These are phyloP conservation scores for Talaromyces rugulosus DNA, from an alignment of 2,329 filamentous ascomycete species.

Conservation along the genomic window DNA sequence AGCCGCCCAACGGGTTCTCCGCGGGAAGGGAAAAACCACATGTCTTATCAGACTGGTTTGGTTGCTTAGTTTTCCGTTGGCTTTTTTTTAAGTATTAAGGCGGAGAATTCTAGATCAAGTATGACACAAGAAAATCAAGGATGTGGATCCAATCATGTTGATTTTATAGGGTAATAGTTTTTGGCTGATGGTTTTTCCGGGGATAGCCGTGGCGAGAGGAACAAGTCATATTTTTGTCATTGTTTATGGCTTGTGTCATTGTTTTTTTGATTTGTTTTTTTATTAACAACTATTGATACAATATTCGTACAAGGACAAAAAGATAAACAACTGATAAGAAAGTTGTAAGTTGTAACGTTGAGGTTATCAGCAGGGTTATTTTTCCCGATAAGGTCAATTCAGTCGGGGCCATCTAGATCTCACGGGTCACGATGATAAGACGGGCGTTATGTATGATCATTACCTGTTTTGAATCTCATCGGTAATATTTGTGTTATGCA, in stretches of 20 bases:
- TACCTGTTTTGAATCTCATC: not conserved
- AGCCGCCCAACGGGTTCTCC: not conserved
- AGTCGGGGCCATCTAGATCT: not conserved
- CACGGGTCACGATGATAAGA: not conserved
- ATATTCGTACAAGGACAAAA: not conserved
- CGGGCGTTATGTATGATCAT: not conserved
- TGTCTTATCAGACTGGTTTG: not conserved
- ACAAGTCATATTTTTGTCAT: not conserved
- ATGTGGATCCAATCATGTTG: constrained; percentile 2
- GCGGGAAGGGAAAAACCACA: not conserved
- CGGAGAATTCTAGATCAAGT: not conserved
- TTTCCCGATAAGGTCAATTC: not conserved
- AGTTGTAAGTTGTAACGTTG: not conserved
- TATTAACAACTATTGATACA: not conserved
- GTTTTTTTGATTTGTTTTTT: not conserved
- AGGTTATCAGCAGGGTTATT: not conserved
- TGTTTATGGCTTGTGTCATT: not conserved
- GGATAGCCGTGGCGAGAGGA: constrained; percentile 4
- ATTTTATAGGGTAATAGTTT: constrained; percentile 12
- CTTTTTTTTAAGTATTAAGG: not conserved
- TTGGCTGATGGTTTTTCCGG: not conserved
- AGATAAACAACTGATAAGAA: not conserved
- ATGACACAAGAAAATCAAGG: not conserved
- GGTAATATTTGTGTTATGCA: not conserved
- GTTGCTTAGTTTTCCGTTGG: not conserved